A percentile compares a stretch with the other conserved stretches of the same genome.
Evolutionary conservation across 306 rosid genomes (phyloP).

Genomic region (Medicago ruthenica): DNA sequence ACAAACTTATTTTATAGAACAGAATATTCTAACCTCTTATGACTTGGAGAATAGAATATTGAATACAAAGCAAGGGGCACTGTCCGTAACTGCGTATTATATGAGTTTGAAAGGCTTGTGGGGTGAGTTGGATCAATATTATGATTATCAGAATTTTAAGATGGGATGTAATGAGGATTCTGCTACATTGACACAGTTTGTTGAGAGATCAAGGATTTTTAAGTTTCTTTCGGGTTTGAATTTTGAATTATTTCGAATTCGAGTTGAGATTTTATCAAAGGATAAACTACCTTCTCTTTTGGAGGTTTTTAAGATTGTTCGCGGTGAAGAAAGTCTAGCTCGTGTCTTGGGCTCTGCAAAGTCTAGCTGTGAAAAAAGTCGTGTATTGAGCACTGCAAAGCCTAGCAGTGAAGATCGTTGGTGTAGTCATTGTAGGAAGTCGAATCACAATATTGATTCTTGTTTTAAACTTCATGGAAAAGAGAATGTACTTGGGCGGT

Average conservation of each 20-base stretch:
- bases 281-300: not conserved
- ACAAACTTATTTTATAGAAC: not conserved
- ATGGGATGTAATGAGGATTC: not conserved
- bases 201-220: not conserved
- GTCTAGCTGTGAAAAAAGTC: not conserved
- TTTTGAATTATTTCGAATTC: not conserved
- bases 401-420: not conserved
- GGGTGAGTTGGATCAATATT: not conserved
- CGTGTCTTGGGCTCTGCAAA: not conserved
- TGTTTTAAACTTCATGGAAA: slow-evolving; percentile 8
- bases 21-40: not conserved
- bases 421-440: not conserved
- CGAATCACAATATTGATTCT: not conserved
- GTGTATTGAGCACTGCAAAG: too few relatives aligned
- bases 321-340: not conserved
- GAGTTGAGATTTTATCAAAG: slow-evolving; percentile 6
- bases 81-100: not conserved
- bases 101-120: not conserved
- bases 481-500: not conserved
- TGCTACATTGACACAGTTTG: not conserved
- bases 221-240: slow-evolving; percentile 7
- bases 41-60: not conserved
- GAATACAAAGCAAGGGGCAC: not conserved
- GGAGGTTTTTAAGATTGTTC: not conserved
- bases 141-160: not conserved